Percentiles rank a stretch among this genome's conserved stretches.
phyloP scores from a whole-genome alignment of 139 green algal species.

The Chlorella ohadii region DNA sequence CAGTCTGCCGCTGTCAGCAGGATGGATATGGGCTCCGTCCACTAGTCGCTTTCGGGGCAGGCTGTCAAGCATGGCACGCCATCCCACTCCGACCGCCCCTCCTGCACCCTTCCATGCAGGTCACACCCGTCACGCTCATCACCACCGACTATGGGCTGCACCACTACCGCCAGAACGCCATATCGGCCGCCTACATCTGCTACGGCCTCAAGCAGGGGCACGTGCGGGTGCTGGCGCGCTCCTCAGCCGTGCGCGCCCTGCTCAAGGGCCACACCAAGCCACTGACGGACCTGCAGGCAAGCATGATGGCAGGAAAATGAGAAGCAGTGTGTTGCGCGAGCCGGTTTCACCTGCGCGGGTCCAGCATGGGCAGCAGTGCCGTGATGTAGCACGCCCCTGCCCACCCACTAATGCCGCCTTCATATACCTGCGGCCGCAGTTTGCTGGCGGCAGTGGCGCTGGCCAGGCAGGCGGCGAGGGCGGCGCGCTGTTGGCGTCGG shows the following conservation, averaged over 20 bases:
- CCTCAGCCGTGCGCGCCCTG: slow-evolving; percentile 62
- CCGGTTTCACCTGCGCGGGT: no score
- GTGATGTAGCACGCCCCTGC: no score
- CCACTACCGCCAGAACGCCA: slow-evolving; percentile 57
- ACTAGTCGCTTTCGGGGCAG: no score
- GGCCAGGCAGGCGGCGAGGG: not conserved
- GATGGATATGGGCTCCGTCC: no score
- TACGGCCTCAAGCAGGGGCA: slow-evolving; percentile 83
- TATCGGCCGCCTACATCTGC: slow-evolving; percentile 74
- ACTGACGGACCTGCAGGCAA: slow-evolving; percentile 59
- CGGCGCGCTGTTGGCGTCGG: slow-evolving; percentile 59
- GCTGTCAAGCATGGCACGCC: not conserved
- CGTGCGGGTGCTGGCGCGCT: slow-evolving; percentile 77
- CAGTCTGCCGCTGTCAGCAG: no score
- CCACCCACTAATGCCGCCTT: no score
- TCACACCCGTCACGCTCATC: slow-evolving; percentile 67
- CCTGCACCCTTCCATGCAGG: slow-evolving; percentile 36
- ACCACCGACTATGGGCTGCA: slow-evolving; percentile 54
- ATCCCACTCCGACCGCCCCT: not conserved
- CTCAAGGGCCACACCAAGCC: slow-evolving; percentile 71
- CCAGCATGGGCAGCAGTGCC: no score
- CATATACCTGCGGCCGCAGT: no score
- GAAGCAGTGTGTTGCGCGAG: no score
- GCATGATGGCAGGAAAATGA: no score
- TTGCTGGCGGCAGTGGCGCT: not conserved